These are phyloP conservation scores for Tuber indicum DNA, from an alignment of 495 filamentous ascomycete genomes.

Conservation along the genomic window DNA sequence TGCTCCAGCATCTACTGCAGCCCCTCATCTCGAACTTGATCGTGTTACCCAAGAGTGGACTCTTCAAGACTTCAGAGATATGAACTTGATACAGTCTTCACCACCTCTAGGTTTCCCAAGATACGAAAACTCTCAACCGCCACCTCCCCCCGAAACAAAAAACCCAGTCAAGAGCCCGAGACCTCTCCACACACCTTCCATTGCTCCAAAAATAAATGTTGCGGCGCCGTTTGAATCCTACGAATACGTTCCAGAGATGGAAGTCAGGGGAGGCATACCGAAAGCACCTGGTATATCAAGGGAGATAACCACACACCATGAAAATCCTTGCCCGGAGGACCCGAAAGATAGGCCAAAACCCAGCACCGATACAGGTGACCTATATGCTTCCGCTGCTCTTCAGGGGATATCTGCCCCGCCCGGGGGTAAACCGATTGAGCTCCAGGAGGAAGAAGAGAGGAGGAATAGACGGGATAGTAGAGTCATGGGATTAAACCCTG, in stretches of 20 bases:
- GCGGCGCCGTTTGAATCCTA: conserved; percentile 20
- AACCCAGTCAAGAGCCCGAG: conserved; percentile 6
- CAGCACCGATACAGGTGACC: background rate
- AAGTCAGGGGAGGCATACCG: background rate
- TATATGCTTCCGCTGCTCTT: conserved; percentile 14
- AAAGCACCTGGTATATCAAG: background rate
- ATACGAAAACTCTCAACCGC: conserved; percentile 17
- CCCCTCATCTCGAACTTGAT: conserved; percentile 19
- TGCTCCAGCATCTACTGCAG: background rate
- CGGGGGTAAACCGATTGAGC: conserved; percentile 31
- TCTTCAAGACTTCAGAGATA: conserved; percentile 6
- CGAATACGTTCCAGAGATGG: conserved; percentile 9
- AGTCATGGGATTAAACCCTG: conserved; percentile 31
- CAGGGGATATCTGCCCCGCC: background rate
- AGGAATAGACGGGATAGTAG: conserved; percentile 36
- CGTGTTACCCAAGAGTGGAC: conserved; percentile 11
- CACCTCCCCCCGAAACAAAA: background rate
- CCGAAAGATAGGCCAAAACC: conserved; percentile 4
- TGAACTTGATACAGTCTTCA: conserved; percentile 18
- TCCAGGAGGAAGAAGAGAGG: conserved; percentile 33
- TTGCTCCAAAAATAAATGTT: conserved; percentile 1
- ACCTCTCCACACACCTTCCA: conserved; percentile 12
- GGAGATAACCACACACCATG: background rate
- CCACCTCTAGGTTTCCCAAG: conserved; percentile 9
- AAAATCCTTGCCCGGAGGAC: background rate